Conservation (phyloP, 306 rosid species). For the Comarum palustre region DNA sequence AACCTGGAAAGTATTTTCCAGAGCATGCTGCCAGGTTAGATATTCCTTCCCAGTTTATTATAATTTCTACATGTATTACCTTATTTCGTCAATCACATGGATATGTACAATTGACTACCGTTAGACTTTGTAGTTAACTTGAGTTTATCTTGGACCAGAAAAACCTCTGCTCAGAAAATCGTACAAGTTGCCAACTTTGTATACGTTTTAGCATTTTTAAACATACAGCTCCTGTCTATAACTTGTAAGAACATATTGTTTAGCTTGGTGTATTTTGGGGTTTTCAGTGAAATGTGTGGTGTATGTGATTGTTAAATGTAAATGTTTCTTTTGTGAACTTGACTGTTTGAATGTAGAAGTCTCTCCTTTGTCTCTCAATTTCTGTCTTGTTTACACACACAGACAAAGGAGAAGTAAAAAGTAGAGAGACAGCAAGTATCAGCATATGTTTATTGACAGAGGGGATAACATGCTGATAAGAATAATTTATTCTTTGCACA, state of each 20-base stretch:
- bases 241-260: neutral
- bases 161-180: neutral
- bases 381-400: neutral
- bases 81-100: neutral
- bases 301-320: slow-evolving; percentile 4
- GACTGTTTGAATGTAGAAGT: neutral
- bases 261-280: neutral
- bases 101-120: neutral
- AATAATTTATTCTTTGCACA: slow-evolving; percentile 33
- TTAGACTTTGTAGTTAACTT: neutral
- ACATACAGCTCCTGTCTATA: neutral
- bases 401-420: neutral
- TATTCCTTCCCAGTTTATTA: slow-evolving; percentile 8
- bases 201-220: neutral
- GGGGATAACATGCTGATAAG: neutral
- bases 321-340: neutral
- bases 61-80: neutral
- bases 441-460: neutral
- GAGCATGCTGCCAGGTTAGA: slow-evolving; percentile 95
- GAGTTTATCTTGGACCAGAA: neutral
- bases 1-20: slow-evolving; percentile 73
- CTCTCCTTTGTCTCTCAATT: neutral
- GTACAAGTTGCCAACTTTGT: neutral
- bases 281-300: neutral
- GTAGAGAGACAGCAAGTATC: neutral